Base-by-base conservation (phyloP, 2,329 filamentous ascomycete genomes). In the Aspergillus fischeri region DNA sequence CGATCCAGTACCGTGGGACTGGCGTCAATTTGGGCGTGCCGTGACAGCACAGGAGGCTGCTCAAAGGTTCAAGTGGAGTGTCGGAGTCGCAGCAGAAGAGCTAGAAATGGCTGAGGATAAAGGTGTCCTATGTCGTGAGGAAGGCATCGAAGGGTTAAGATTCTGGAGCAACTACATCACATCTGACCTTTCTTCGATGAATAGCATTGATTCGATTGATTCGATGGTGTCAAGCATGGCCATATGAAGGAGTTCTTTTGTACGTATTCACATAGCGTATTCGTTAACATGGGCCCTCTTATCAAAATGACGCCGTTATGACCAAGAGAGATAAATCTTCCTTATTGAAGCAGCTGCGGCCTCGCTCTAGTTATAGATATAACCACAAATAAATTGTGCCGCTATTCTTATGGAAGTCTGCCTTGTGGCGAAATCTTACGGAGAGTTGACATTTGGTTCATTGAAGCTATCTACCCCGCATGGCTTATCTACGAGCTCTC, bases 21-120 rank as follows among this genome's bases (percentile, higher is more conserved):
- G 88, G 88, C 80, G 80, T 49, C 67, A 79, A 44, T 97, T 91
- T 72, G 92, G 94, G 0, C 83, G 87, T 55, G 92, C 94, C 9
- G 87, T 97, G 28, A 97, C 92, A 14, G 91, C 92, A 1, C 90
- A 94, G 69, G 92, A 97, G 69, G 85, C 86, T 0, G 94, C 94
- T 0, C 90, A 95, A 73, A 81, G 86, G 51, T 99, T 99, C 74
- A 91, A 92, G 5, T 99, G 94, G 94, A 97, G 94, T 71, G 88
- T 99, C 7, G 94, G 94, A 8, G 93, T 99, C 24, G 94, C 94
- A 1, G 90, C 89, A 58, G 94, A 97, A 72, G 94, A 99, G 76
- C 80, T 99, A 11, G 90, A 97, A 71, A 97, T 99, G 93, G 92
- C 92, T 0, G 94, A 99, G 73, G 93, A 97, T 72, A 86, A 84